Percentiles rank a stretch among this genome's conserved stretches.
Evolutionary conservation across 2,329 filamentous ascomycete genomes (phyloP).

Genomic region (Aspergillus oerlinghausenensis): DNA sequence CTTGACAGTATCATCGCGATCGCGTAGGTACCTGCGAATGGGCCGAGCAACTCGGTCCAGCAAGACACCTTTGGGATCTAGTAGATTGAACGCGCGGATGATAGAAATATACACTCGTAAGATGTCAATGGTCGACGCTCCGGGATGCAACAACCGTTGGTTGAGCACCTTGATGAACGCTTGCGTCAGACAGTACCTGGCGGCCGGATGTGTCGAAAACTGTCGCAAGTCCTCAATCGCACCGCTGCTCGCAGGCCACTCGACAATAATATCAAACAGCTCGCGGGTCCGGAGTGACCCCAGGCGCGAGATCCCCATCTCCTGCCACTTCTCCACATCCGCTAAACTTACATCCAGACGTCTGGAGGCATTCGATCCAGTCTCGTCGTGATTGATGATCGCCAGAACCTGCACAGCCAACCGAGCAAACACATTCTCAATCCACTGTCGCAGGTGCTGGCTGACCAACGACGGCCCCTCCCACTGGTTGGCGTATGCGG

Average conservation of each 20-base stretch:
- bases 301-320: slow-evolving; percentile 51
- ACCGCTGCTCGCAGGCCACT: slow-evolving; percentile 55
- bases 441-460: slow-evolving; percentile 51
- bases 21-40: slow-evolving; percentile 59
- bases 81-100: slow-evolving; percentile 58
- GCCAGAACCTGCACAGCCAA: slow-evolving; percentile 47
- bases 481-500: slow-evolving; percentile 57
- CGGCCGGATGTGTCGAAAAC: slow-evolving; percentile 49
- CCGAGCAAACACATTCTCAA: slow-evolving; percentile 51
- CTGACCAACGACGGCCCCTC: slow-evolving; percentile 45
- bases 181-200: slow-evolving; percentile 52
- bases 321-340: slow-evolving; percentile 51
- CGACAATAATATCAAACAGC: slow-evolving; percentile 59
- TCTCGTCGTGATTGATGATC: slow-evolving; percentile 30
- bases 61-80: slow-evolving; percentile 62
- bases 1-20: slow-evolving; percentile 61
- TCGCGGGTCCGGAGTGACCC: slow-evolving; percentile 53
- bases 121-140: slow-evolving; percentile 62
- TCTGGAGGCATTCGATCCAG: slow-evolving; percentile 17
- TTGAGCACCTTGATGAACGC: slow-evolving; percentile 52
- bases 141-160: slow-evolving; percentile 56
- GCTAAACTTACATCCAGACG: slow-evolving; percentile 32
- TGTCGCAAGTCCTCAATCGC: slow-evolving; percentile 59
- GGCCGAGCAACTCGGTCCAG: slow-evolving; percentile 63
- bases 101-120: slow-evolving; percentile 65